Percentiles rank a stretch among this genome's conserved stretches.
Evolutionary conservation across 2,329 filamentous ascomycete genomes (phyloP).

Genomic region (Claviceps africana): DNA sequence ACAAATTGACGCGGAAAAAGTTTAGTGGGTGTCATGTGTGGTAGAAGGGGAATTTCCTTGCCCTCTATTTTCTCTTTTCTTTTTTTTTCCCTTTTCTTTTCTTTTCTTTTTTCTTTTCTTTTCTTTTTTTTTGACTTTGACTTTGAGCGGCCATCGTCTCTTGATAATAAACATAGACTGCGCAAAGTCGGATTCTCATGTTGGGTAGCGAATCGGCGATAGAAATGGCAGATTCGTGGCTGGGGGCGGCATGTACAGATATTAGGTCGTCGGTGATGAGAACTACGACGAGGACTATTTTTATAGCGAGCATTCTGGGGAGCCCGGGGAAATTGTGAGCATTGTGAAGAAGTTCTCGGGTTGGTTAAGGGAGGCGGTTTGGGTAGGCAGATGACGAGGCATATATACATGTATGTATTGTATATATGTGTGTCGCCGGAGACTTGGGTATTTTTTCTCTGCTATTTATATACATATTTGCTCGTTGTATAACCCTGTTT

Average conservation of each 20-base stretch:
- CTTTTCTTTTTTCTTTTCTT: not conserved
- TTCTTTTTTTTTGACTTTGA: not conserved
- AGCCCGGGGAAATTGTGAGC: too few relatives aligned
- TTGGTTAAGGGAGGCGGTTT: too few relatives aligned
- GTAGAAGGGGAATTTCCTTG: not conserved
- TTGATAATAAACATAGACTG: not conserved
- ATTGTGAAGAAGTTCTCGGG: too few relatives aligned
- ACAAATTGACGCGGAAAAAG: conserved; percentile 79
- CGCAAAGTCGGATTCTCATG: not conserved
- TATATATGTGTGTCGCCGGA: too few relatives aligned
- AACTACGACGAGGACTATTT: too few relatives aligned
- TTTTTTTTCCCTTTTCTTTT: not conserved
- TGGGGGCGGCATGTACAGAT: not conserved
- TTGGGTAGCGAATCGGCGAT: not conserved
- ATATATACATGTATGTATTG: too few relatives aligned
- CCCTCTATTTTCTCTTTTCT: not conserved
- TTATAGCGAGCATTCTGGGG: too few relatives aligned
- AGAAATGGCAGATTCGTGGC: not conserved
- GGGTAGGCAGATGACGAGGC: too few relatives aligned
- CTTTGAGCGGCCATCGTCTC: not conserved
- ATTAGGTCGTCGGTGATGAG: not conserved
- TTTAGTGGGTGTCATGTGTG: not conserved
- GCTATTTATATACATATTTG: too few relatives aligned
- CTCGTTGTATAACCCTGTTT: too few relatives aligned
- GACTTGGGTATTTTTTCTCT: too few relatives aligned